phyloP scores from a whole-genome alignment of 768 basidiomycete genomes.

The Leucosporidium scottii region DNA sequence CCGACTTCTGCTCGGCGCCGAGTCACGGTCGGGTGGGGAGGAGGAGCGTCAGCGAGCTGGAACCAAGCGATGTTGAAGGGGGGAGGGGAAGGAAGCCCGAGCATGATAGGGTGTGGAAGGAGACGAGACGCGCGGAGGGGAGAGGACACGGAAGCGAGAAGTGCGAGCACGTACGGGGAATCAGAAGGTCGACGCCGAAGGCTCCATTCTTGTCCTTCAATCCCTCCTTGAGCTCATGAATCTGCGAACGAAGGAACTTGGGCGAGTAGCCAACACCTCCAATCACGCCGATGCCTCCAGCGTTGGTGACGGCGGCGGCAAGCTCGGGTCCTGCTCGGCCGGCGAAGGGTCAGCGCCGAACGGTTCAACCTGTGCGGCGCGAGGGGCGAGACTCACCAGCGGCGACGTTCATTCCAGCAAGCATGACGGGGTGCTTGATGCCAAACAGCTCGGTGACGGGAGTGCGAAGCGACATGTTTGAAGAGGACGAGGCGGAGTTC shows the following conservation, averaged over 20 bases:
- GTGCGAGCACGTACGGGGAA: slow-evolving; percentile 52
- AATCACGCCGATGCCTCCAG: slow-evolving; percentile 86
- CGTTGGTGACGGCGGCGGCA: slow-evolving; percentile 88
- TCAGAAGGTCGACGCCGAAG: slow-evolving; percentile 83
- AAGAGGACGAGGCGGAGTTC: too few relatives aligned
- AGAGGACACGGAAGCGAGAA: too few relatives aligned
- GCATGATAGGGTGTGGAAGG: too few relatives aligned
- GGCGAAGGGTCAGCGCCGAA: neutral
- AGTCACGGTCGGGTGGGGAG: too few relatives aligned
- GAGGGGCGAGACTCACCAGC: slow-evolving; percentile 1
- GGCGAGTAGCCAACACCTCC: slow-evolving; percentile 75
- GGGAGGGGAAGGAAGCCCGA: too few relatives aligned
- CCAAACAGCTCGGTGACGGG: slow-evolving; percentile 34
- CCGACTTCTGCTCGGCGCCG: slow-evolving; percentile 49
- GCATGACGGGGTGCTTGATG: slow-evolving; percentile 14
- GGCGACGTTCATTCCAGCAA: slow-evolving; percentile 12
- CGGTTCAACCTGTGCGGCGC: too few relatives aligned
- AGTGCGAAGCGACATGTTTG: neutral
- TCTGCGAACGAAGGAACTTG: slow-evolving; percentile 69
- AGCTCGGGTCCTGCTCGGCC: slow-evolving; percentile 56
- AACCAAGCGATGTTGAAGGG: too few relatives aligned
- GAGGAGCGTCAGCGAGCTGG: too few relatives aligned
- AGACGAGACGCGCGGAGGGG: too few relatives aligned
- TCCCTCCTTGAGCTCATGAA: slow-evolving; percentile 62
- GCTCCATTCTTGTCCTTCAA: slow-evolving; percentile 68